Conservation (phyloP, 306 rosid species). For the Boehmeria nivea region DNA sequence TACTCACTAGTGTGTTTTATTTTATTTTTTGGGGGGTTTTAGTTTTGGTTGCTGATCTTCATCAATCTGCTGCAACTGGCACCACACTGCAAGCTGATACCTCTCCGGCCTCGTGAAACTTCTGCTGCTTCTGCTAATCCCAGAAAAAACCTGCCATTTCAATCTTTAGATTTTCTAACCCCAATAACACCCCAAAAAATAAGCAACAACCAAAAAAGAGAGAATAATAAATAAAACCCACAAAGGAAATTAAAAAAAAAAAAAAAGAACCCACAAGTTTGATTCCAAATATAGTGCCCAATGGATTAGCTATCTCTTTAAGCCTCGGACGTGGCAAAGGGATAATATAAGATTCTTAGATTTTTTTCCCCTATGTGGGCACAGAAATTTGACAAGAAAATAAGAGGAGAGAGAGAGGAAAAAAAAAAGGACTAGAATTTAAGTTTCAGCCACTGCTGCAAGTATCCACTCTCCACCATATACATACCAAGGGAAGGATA, state of each 20-base stretch:
- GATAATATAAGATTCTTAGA: background rate
- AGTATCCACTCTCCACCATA: too few relatives aligned
- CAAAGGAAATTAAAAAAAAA: background rate
- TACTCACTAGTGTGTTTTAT: too few relatives aligned
- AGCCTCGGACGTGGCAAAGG: too few relatives aligned
- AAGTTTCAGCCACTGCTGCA: slow-evolving; percentile 3
- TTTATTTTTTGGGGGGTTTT: too few relatives aligned
- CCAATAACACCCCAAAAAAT: too few relatives aligned
- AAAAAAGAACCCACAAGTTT: background rate
- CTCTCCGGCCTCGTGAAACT: slow-evolving; percentile 27
- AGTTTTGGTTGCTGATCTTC: too few relatives aligned
- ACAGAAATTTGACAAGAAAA: slow-evolving; percentile 9
- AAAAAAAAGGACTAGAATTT: too few relatives aligned
- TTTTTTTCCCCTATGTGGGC: background rate
- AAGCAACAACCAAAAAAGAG: slow-evolving; percentile 11
- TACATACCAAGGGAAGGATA: too few relatives aligned
- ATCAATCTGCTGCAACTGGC: slow-evolving; percentile 27
- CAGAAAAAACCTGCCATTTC: slow-evolving; percentile 42
- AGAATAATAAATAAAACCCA: slow-evolving; percentile 6
- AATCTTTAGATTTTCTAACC: slow-evolving; percentile 40
- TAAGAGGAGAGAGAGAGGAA: too few relatives aligned
- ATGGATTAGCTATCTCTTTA: too few relatives aligned
- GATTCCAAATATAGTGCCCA: background rate
- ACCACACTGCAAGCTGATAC: too few relatives aligned
- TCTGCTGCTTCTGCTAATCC: slow-evolving; percentile 36